Base-by-base conservation (phyloP, 2,329 filamentous ascomycete genomes). In the Penicillium sp. region DNA sequence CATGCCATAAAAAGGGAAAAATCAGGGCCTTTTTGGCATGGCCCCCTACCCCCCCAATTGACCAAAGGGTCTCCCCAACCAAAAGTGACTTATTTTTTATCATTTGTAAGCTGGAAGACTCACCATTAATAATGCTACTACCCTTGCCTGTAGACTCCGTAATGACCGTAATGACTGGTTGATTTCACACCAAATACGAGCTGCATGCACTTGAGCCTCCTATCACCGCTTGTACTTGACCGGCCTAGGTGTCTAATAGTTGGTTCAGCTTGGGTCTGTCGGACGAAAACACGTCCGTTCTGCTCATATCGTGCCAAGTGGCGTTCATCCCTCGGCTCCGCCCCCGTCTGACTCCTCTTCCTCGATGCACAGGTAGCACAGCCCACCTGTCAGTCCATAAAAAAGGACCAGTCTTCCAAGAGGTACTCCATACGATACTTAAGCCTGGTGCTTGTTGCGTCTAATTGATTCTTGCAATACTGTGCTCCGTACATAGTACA, bases 141-240 rank as follows among this genome's bases (percentile, higher is more conserved):
- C 22, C 22, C 22, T n/a, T n/a, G n/a, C n/a, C n/a, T n/a, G 22
- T 22, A 4, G 22, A 22, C 22, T 22, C 22, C 22, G 22, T 22
- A 22, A 22, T 22, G 22, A 22, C 12, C 11, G 4, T 31, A 31
- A 11, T 30, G 1, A 11, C 30, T 31, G 28, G 28, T 11, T 31
- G 19, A 37, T 19, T 30, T 26, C 31, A 37, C 35, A 4, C 33
- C 44, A 25, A 30, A 50, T 50, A 54, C 40, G 52, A 54, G 45
- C 14, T 54, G 36, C 25, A 28, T 5, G 17, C 31, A 43, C 7
- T 54, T 54, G 52, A 54, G 52, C 52, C 52, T 42, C 52, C 19
- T 33, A 16, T 40, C 22, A 44, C 46, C 40, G 33, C 28, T 45
- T n/a, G 19, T 19, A 38, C 37, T 30, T 40, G 14, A 14, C 31